phyloP scores from a whole-genome alignment of 306 rosid genomes.

The Vachellia collinsii region DNA sequence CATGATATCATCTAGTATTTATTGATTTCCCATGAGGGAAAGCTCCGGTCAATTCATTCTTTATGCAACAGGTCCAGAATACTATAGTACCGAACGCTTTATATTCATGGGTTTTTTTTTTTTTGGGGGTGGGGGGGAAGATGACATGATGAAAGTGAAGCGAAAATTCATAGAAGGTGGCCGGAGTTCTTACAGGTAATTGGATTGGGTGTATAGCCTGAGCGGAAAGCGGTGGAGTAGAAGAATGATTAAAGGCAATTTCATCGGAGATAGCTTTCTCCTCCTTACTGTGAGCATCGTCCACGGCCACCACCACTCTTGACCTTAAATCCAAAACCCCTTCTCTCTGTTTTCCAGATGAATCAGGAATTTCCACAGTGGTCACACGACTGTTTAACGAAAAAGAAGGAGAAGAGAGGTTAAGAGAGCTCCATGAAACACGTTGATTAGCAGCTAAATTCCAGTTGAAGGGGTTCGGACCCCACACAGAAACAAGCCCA shows the following conservation, averaged over 20 bases:
- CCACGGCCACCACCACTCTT: constrained; percentile 40
- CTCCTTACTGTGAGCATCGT: constrained; percentile 33
- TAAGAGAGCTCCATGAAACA: constrained; percentile 32
- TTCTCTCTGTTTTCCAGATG: constrained; percentile 22
- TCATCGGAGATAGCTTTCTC: constrained; percentile 61
- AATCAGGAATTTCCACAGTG: constrained; percentile 15
- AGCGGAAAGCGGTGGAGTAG: constrained; percentile 54
- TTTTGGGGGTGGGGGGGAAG: neutral
- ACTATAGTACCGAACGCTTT: neutral
- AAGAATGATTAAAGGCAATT: constrained; percentile 47
- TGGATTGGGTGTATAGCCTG: constrained; percentile 41
- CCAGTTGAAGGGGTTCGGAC: constrained; percentile 57
- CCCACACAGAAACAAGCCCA: constrained; percentile 57
- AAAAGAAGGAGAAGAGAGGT: constrained; percentile 29
- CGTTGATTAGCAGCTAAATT: constrained; percentile 19
- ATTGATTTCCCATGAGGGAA: constrained; percentile 4
- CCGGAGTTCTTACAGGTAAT: constrained; percentile 47
- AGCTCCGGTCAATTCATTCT: constrained; percentile 4
- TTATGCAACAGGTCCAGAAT: neutral
- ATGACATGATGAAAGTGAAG: neutral
- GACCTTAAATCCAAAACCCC: constrained; percentile 42
- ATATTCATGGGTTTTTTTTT: neutral
- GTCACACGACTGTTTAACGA: neutral
- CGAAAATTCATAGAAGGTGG: neutral
- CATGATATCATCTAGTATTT: neutral